Evolutionary conservation across 2,329 filamentous ascomycete species (phyloP), one percentile per base, ranked within the genome.

Genomic region (Trichoderma endophyticum): DNA sequence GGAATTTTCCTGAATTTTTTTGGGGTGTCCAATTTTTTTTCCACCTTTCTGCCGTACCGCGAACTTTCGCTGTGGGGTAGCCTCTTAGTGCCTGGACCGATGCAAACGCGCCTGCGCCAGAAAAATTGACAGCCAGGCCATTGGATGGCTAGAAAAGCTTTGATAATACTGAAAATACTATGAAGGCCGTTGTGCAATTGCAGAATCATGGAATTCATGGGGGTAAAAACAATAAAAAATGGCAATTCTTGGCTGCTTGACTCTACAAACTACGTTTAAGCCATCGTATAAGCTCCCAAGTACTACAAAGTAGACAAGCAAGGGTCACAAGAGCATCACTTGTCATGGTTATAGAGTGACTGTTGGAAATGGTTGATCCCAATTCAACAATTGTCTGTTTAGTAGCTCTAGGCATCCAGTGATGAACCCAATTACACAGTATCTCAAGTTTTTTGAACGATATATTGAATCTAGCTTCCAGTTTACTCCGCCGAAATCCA

Each of bases 1-100:
- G 65, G 34, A 68, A 28, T 69, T 69, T 66, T 61, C 67, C 67
- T 71, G 68, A 60, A 48, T 69, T 72, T 72, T 72, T 72, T 72
- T 59, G 57, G 57, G 43, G 71, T 56, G 64, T 51, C 71, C 71
- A 70, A 48, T 72, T 69, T 71, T 71, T 71, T 71, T 72, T 59
- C 60, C 71, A 34, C 66, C 56, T 43, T 32, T 60, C 59, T 64
- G 34, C 51, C 39, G 48, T 64, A 70, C 71, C 59, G 71, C 71
- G 56, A 65, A 63, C 56, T 43, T 57, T 57, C 43, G 30, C 66
- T 72, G 67, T 72, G 67, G 71, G 66, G 71, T 64, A 70, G 59
- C 36, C 32, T 26, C 30, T 60, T 62, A 72, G 65, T 48, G 65
- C 71, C 28, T 62, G 24, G 59, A 26, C 21, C 6, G 28, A 36